Conservation (phyloP, 768 basidiomycete species). For the Cystobasidium tubakii region DNA sequence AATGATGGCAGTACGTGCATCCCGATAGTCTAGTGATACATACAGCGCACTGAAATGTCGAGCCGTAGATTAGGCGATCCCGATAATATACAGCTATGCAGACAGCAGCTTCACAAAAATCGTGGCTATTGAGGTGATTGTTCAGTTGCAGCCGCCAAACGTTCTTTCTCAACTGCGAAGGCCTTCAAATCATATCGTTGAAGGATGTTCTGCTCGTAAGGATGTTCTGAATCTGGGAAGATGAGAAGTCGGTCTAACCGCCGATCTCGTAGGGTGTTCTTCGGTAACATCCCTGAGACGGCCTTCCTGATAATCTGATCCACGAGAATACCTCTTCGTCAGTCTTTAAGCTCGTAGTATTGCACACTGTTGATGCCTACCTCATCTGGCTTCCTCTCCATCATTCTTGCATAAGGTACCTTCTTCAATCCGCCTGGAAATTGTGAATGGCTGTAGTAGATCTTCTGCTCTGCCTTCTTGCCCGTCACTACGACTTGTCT, state of each 20-base stretch:
- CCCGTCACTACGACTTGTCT: slow-evolving; percentile 78
- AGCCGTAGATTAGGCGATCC: no score
- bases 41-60: no score
- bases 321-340: background rate
- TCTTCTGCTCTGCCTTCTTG: slow-evolving; percentile 73
- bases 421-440: slow-evolving; percentile 90
- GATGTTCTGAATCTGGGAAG: slow-evolving; percentile 65
- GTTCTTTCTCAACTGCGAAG: background rate
- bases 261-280: slow-evolving; percentile 87
- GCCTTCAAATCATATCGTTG: slow-evolving; percentile 48
- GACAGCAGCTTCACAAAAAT: no score
- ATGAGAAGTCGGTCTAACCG: slow-evolving; percentile 81
- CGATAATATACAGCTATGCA: no score
- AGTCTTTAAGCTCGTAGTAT: slow-evolving; percentile 5
- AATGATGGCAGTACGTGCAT: no score
- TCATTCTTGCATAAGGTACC: slow-evolving; percentile 75
- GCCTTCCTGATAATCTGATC: slow-evolving; percentile 85
- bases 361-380: no score
- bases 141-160: no score
- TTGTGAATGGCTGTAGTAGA: slow-evolving; percentile 85
- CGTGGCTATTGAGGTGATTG: no score
- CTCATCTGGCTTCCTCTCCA: slow-evolving; percentile 79
- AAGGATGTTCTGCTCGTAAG: slow-evolving; percentile 68
- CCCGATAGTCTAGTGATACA: no score
- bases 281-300: slow-evolving; percentile 96